These are phyloP conservation scores for Theileria annulata DNA, from an alignment of 169 alveolate genomes.

Conservation along the genomic window DNA sequence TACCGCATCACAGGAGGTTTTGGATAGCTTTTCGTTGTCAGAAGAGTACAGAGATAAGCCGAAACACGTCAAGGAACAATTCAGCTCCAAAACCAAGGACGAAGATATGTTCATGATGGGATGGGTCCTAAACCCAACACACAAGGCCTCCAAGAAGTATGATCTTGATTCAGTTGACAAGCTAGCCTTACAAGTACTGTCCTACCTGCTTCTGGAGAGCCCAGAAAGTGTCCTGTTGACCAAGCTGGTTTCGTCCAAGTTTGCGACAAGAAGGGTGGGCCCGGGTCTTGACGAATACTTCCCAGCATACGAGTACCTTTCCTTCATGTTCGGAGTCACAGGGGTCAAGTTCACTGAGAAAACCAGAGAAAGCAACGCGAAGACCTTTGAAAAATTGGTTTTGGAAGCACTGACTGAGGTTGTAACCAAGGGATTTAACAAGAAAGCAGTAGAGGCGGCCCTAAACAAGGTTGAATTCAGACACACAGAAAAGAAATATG, in stretches of 20 bases:
- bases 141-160: neutral
- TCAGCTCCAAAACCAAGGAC: conserved; percentile 22
- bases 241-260: conserved; percentile 56
- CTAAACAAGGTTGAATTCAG: conserved; percentile 71
- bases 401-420: conserved; percentile 61
- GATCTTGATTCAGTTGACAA: conserved; percentile 51
- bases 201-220: conserved; percentile 64
- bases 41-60: conserved; percentile 48
- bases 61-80: conserved; percentile 18
- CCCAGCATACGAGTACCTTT: conserved; percentile 30
- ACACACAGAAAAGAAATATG: conserved; percentile 53
- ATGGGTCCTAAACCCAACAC: conserved; percentile 59
- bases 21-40: neutral
- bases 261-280: conserved; percentile 59
- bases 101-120: conserved; percentile 61
- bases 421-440: conserved; percentile 70
- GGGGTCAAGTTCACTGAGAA: conserved; percentile 31
- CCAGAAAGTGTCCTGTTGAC: conserved; percentile 68
- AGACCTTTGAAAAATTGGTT: conserved; percentile 60
- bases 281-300: conserved; percentile 46
- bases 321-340: conserved; percentile 45
- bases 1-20: conserved; percentile 35
- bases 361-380: conserved; percentile 30
- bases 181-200: conserved; percentile 50
- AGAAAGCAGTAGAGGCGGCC: conserved; percentile 75